phyloP scores from a whole-genome alignment of 2,329 filamentous ascomycete species.

The Calycina marina region DNA sequence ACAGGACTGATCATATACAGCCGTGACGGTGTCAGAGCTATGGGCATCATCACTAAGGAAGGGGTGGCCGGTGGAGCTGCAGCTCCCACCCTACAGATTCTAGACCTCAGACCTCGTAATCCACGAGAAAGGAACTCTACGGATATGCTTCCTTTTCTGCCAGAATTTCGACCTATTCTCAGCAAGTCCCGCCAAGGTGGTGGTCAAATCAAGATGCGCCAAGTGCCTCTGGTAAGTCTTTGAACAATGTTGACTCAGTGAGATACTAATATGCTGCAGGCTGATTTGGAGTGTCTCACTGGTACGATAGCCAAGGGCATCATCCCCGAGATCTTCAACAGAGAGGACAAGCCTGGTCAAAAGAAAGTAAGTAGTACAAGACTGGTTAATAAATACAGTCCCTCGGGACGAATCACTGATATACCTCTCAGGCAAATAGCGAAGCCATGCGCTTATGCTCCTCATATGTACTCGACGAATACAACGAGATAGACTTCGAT shows the following conservation, averaged over 20 bases:
- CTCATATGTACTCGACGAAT: slow-evolving; percentile 59
- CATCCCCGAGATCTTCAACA: slow-evolving; percentile 41
- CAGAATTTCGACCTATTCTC: slow-evolving; percentile 53
- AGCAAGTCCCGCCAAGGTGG: slow-evolving; percentile 51
- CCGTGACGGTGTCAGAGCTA: slow-evolving; percentile 68
- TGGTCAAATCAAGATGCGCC: slow-evolving; percentile 49
- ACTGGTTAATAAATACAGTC: not conserved
- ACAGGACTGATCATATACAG: slow-evolving; percentile 59
- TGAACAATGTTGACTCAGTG: no score
- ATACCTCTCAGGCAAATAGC: slow-evolving; percentile 38
- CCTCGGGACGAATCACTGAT: not conserved
- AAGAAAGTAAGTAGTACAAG: not conserved
- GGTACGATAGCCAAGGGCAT: slow-evolving; percentile 46
- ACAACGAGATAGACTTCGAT: slow-evolving; percentile 73
- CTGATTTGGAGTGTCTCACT: slow-evolving; percentile 75
- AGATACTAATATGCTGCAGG: slow-evolving; percentile 18
- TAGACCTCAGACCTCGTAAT: slow-evolving; percentile 64
- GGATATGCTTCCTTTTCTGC: slow-evolving; percentile 77
- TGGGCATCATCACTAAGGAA: slow-evolving; percentile 66
- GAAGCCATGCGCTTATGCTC: slow-evolving; percentile 54
- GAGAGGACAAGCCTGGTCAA: slow-evolving; percentile 31
- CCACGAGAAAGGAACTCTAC: slow-evolving; percentile 57
- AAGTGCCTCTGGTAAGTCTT: slow-evolving; percentile 47
- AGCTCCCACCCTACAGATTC: slow-evolving; percentile 57
- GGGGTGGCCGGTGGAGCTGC: slow-evolving; percentile 48